phyloP scores from a whole-genome alignment of 345 rosid genomes.

The Eucalyptus albens region DNA sequence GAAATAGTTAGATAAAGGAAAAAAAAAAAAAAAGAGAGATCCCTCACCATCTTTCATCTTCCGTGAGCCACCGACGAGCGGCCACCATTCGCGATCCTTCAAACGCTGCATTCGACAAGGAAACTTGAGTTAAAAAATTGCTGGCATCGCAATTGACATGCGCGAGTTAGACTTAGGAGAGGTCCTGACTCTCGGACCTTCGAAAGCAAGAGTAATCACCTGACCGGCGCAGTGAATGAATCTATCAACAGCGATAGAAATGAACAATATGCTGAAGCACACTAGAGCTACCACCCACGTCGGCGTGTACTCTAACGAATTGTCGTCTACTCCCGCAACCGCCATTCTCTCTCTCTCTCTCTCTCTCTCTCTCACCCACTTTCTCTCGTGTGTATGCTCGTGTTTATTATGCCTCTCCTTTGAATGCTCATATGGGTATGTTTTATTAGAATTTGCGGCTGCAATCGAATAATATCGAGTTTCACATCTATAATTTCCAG shows the following conservation, averaged over 20 bases:
- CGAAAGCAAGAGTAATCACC: neutral
- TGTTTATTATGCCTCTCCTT: neutral
- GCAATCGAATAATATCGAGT: neutral
- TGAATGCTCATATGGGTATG: neutral
- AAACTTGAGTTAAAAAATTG: neutral
- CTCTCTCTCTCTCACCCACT: neutral
- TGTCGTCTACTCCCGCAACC: constrained; percentile 14
- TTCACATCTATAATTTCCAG: too few species aligned
- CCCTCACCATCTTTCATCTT: constrained; percentile 66
- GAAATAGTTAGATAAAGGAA: neutral
- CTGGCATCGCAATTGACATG: neutral
- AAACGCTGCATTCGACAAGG: neutral
- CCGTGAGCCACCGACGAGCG: constrained; percentile 56
- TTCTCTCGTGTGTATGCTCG: neutral
- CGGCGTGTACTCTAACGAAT: constrained; percentile 56
- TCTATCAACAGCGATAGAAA: constrained; percentile 60
- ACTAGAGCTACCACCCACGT: constrained; percentile 85
- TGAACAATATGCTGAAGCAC: constrained; percentile 47
- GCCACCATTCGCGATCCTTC: constrained; percentile 1
- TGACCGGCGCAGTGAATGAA: constrained; percentile 44
- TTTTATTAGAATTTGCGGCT: neutral
- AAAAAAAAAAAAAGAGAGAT: neutral
- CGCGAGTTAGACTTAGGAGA: neutral
- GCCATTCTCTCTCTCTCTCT: constrained; percentile 16
- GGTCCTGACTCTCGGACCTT: neutral